These are phyloP conservation scores for Debaryomycetaceae sp. DNA, from an alignment of 1,139 yeast species.

Conservation along the genomic window DNA sequence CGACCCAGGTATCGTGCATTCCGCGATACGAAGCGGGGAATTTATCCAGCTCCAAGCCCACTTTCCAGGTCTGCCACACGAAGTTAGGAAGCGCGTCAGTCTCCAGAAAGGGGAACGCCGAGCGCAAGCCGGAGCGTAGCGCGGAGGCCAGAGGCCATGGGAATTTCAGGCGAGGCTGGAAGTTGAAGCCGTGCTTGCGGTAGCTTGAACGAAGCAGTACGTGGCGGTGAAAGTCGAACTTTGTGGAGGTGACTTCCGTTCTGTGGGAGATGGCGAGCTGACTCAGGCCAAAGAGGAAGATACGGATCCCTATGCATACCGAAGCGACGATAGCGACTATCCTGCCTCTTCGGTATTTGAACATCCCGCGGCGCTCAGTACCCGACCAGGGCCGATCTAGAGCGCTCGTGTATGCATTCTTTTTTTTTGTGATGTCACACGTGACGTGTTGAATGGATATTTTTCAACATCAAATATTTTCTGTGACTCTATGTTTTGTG, in stretches of 20 bases:
- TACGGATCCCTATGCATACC: not conserved
- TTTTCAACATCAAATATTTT: too few species aligned
- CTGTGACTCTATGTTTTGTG: too few species aligned
- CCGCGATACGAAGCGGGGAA: conserved; percentile 40
- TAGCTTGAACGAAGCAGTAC: conserved; percentile 13
- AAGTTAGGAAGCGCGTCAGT: conserved; percentile 50
- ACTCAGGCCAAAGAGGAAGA: conserved; percentile 1
- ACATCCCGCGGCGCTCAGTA: too few species aligned
- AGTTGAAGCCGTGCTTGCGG: conserved; percentile 11
- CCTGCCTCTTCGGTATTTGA: conserved; percentile 2
- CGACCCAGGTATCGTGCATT: conserved; percentile 47
- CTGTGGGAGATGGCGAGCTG: conserved; percentile 8
- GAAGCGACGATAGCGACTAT: not conserved
- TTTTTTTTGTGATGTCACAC: too few species aligned
- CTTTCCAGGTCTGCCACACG: conserved; percentile 97
- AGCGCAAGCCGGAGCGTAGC: conserved; percentile 48
- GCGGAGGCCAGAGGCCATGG: conserved; percentile 7
- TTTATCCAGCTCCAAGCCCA: conserved; percentile 36
- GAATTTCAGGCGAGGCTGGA: conserved; percentile 7
- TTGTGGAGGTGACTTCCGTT: conserved; percentile 10
- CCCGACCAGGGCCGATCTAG: too few species aligned
- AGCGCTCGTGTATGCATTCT: too few species aligned
- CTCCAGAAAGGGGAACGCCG: conserved; percentile 63
- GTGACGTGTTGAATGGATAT: too few species aligned
- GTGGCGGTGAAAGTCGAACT: conserved; percentile 12